Conservation (phyloP, 768 basidiomycete genomes). For the Lactarius hatsudake region DNA sequence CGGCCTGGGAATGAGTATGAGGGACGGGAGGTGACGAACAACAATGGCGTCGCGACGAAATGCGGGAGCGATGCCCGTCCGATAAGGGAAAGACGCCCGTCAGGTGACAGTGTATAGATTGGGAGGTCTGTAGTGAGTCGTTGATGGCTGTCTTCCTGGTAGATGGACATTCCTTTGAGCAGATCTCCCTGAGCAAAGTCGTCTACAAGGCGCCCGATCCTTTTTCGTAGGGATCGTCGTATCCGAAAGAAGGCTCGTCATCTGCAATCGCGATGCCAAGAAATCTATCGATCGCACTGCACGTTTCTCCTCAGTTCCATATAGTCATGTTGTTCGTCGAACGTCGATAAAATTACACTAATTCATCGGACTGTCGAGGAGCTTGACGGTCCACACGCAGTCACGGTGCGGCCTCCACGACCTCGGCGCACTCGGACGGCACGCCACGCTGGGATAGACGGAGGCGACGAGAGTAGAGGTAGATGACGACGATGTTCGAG, state of each 20-base stretch:
- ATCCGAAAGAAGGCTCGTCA: conserved; percentile 52
- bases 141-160: conserved; percentile 23
- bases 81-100: conserved; percentile 22
- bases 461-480: conserved; percentile 33
- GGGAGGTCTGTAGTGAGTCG: conserved; percentile 25
- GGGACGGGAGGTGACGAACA: conserved; percentile 20
- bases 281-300: conserved; percentile 33
- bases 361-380: conserved; percentile 24
- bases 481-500: conserved; percentile 34
- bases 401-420: conserved; percentile 78
- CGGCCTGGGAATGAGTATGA: conserved; percentile 23
- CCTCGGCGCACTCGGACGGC: conserved; percentile 73
- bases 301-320: conserved; percentile 29
- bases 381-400: conserved; percentile 70
- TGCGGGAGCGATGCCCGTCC: conserved; percentile 21
- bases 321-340: conserved; percentile 27
- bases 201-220: conserved; percentile 60
- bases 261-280: conserved; percentile 49
- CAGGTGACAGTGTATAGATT: conserved; percentile 16
- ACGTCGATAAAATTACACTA: conserved; percentile 17
- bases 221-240: conserved; percentile 63
- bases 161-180: conserved; percentile 30
- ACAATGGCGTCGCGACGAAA: conserved; percentile 23
- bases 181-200: conserved; percentile 47
- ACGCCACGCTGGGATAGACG: conserved; percentile 37